phyloP scores from a whole-genome alignment of 305 asterid genomes.

The Solanum aculeatissimum region DNA sequence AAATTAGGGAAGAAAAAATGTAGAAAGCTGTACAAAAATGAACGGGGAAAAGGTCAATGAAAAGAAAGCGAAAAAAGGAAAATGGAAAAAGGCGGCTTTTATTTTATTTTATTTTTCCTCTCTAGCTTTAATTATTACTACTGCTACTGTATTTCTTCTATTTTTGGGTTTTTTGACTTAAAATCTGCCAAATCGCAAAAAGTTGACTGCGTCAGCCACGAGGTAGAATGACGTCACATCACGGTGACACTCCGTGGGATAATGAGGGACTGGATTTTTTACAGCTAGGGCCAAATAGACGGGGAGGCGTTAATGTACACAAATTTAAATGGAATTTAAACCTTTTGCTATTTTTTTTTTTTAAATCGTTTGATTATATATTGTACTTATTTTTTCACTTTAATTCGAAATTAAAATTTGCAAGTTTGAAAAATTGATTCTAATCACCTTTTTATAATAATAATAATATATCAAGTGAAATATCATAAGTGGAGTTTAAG shows the following conservation, averaged over 20 bases:
- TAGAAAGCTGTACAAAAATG: not conserved
- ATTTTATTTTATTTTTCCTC: not conserved
- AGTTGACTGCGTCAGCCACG: not conserved
- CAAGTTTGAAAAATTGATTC: not conserved
- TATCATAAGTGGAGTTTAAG: too few relatives aligned
- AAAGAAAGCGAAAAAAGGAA: not conserved
- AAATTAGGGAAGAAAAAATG: not conserved
- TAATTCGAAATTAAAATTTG: not conserved
- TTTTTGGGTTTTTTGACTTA: not conserved
- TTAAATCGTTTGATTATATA: not conserved
- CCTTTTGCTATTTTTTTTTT: not conserved
- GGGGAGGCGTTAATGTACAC: not conserved
- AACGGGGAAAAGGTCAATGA: conserved; percentile 1
- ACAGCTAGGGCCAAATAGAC: not conserved
- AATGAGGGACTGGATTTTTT: not conserved
- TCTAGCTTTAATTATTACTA: not conserved
- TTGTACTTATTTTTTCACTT: not conserved
- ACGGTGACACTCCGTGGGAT: not conserved
- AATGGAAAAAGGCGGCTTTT: conserved; percentile 3
- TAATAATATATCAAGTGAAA: too few relatives aligned
- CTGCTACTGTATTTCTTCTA: not conserved
- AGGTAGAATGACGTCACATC: not conserved
- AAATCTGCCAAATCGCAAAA: not conserved
- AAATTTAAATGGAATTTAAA: not conserved
- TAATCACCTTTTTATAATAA: not conserved